Percentiles rank a stretch among this genome's conserved stretches.
Evolutionary conservation across 2,329 filamentous ascomycete species (phyloP).

Genomic region (Rhynchosporium graminicola): DNA sequence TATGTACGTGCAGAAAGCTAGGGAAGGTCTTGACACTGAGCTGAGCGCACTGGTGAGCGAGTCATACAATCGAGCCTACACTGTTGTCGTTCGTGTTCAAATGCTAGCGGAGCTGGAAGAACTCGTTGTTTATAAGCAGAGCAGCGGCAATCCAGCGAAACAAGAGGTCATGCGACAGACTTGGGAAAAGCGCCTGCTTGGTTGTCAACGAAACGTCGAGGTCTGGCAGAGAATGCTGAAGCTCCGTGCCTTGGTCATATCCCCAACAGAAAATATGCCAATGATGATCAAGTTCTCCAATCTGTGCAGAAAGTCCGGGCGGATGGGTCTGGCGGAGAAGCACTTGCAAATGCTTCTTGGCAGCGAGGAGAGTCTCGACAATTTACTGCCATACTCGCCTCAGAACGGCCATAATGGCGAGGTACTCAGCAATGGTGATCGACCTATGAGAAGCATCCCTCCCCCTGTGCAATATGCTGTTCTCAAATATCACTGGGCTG

Average conservation of each 20-base stretch:
- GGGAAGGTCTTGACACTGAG: conserved; percentile 93
- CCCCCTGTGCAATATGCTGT: conserved; percentile 94
- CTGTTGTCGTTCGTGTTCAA: conserved; percentile 96
- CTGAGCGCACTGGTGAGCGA: conserved; percentile 95
- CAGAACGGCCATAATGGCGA: conserved; percentile 18
- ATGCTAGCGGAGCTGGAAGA: conserved; percentile 99
- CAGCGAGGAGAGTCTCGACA: conserved; percentile 62
- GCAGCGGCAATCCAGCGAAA: conserved; percentile 74
- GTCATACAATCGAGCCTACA: conserved; percentile 95
- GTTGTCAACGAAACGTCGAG: conserved; percentile 95
- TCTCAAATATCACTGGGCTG: conserved; percentile 95
- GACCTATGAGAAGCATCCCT: conserved; percentile 30
- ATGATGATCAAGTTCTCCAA: conserved; percentile 99
- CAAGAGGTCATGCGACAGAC: conserved; percentile 88
- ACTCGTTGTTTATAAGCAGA: conserved; percentile 96
- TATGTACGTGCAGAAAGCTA: conserved; percentile 85
- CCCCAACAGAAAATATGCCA: conserved; percentile 89
- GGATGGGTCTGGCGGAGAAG: conserved; percentile 93
- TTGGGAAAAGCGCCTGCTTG: conserved; percentile 93
- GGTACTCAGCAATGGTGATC: conserved; percentile 26
- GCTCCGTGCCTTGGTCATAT: conserved; percentile 87
- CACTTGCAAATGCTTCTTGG: conserved; percentile 89
- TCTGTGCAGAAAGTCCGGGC: conserved; percentile 92
- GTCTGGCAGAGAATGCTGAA: conserved; percentile 99
- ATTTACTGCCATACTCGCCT: conserved; percentile 54